Evolutionary conservation across 2,329 filamentous ascomycete genomes (phyloP).

Genomic region (Fusarium praegraminearum): DNA sequence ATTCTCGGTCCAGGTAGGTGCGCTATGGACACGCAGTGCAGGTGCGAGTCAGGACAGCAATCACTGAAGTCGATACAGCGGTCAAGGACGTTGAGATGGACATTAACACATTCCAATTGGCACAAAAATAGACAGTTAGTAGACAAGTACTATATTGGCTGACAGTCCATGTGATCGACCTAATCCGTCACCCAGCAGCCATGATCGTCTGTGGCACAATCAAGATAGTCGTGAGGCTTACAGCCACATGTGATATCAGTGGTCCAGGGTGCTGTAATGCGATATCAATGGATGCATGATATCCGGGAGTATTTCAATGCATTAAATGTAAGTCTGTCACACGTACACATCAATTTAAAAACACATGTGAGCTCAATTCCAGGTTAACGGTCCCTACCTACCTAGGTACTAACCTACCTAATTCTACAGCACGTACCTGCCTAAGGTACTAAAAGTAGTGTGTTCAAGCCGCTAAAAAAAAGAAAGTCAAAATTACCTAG

Average conservation of each 20-base stretch:
- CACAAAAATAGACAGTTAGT: slow-evolving; percentile 9
- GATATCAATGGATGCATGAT: background rate
- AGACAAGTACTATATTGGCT: background rate
- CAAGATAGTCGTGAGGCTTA: slow-evolving; percentile 14
- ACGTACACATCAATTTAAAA: background rate
- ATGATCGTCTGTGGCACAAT: background rate
- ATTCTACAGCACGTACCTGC: background rate
- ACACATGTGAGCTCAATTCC: background rate
- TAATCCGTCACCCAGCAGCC: background rate
- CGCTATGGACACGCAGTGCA: slow-evolving; percentile 20
- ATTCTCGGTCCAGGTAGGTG: slow-evolving; percentile 19
- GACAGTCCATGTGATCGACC: background rate
- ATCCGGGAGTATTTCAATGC: background rate
- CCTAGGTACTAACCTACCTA: too few species aligned
- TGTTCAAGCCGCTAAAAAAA: background rate
- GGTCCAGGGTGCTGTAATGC: background rate
- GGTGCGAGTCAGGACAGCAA: slow-evolving; percentile 31
- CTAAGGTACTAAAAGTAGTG: background rate
- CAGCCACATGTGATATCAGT: background rate
- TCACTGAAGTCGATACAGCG: slow-evolving; percentile 33
- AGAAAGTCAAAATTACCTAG: background rate
- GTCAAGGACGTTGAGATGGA: slow-evolving; percentile 27
- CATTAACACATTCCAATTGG: background rate
- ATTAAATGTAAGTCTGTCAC: background rate
- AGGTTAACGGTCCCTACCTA: too few species aligned